Evolutionary conservation across 2,329 filamentous ascomycete species (phyloP).

Genomic region (Fusarium robinianum): DNA sequence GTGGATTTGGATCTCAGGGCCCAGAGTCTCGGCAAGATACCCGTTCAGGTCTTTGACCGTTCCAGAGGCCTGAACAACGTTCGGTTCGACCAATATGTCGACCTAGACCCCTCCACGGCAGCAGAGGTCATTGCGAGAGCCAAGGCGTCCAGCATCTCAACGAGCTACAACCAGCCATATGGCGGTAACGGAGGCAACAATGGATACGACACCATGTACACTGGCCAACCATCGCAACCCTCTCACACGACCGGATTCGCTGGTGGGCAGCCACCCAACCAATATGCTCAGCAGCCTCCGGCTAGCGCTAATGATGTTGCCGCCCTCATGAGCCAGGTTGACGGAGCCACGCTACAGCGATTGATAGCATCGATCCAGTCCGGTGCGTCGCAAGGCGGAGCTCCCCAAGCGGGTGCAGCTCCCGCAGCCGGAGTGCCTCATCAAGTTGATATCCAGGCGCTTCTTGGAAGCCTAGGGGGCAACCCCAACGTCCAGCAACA

Average conservation of each 20-base stretch:
- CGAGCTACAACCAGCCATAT: slow-evolving; percentile 41
- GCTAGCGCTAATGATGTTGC: slow-evolving; percentile 58
- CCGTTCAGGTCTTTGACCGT: slow-evolving; percentile 84
- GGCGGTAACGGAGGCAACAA: slow-evolving; percentile 26
- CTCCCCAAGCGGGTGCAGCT: slow-evolving; percentile 24
- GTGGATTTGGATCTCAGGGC: slow-evolving; percentile 73
- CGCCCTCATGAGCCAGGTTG: slow-evolving; percentile 68
- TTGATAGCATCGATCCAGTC: slow-evolving; percentile 63
- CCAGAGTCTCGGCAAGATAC: slow-evolving; percentile 73
- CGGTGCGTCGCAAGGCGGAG: slow-evolving; percentile 23
- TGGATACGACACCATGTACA: slow-evolving; percentile 41
- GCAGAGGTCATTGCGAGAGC: slow-evolving; percentile 79
- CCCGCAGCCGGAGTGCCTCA: slow-evolving; percentile 34
- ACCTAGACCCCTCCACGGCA: slow-evolving; percentile 76
- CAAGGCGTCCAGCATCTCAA: slow-evolving; percentile 51
- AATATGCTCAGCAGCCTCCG: slow-evolving; percentile 42
- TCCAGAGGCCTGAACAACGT: slow-evolving; percentile 74
- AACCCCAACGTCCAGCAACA: slow-evolving; percentile 30
- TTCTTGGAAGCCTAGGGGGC: slow-evolving; percentile 48
- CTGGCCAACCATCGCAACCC: slow-evolving; percentile 35
- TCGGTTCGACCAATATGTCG: slow-evolving; percentile 84
- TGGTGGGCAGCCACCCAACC: slow-evolving; percentile 33
- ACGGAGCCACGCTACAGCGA: slow-evolving; percentile 71
- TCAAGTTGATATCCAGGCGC: slow-evolving; percentile 52
- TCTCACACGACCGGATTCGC: slow-evolving; percentile 38